A percentile compares a stretch with the other conserved stretches of the same genome.
Evolutionary conservation across 345 rosid species (phyloP).

Genomic region (Gossypium turneri): DNA sequence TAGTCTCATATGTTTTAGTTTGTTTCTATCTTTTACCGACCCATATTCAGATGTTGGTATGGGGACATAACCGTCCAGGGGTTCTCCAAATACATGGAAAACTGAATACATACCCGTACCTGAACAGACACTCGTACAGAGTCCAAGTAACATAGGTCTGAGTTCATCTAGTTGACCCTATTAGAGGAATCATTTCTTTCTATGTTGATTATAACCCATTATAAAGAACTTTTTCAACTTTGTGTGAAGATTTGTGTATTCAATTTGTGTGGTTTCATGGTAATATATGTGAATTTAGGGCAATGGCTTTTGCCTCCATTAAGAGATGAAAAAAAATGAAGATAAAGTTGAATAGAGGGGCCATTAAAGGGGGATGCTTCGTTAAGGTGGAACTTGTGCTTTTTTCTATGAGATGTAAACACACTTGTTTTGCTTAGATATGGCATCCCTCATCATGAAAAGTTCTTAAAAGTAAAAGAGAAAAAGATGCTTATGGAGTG

Average conservation of each 20-base stretch:
- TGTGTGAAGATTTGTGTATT: slow-evolving; percentile 10
- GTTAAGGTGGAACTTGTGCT: slow-evolving; percentile 25
- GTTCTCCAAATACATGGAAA: not conserved
- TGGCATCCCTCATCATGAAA: slow-evolving; percentile 35
- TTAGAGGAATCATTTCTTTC: not conserved
- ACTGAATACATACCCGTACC: too few species aligned
- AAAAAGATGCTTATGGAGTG: slow-evolving; percentile 28
- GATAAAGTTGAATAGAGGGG: slow-evolving; percentile 20
- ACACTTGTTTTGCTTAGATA: slow-evolving; percentile 23
- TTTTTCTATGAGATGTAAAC: slow-evolving; percentile 15
- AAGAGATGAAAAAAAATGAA: slow-evolving; percentile 17
- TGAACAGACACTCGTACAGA: too few species aligned
- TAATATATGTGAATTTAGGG: slow-evolving; percentile 2
- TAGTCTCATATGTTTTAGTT: slow-evolving; percentile 12
- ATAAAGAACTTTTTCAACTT: slow-evolving; percentile 5
- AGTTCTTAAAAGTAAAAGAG: slow-evolving; percentile 34
- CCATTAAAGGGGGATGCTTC: slow-evolving; percentile 24
- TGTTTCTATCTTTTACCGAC: too few species aligned
- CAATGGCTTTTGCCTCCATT: slow-evolving; percentile 1
- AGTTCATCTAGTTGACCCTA: not conserved
- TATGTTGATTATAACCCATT: not conserved
- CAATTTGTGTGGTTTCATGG: not conserved
- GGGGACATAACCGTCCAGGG: not conserved
- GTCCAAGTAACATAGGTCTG: not conserved
- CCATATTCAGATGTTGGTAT: not conserved